Base-by-base conservation (phyloP, 2,329 filamentous ascomycete species). In the Colletotrichum sublineola region DNA sequence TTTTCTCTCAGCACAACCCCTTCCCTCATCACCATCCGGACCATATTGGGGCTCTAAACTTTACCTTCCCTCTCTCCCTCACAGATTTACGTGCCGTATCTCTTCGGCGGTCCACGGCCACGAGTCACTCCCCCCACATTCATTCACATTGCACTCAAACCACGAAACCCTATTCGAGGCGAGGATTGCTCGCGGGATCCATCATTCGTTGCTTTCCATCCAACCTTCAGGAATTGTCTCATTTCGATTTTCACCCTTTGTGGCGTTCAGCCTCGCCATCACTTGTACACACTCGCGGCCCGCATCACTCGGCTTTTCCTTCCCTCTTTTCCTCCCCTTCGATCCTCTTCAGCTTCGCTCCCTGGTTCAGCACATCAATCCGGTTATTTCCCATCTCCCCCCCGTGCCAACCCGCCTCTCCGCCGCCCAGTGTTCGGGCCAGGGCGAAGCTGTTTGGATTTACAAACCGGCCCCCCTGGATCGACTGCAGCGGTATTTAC, bases 201-300 rank as follows among this genome's bases (percentile, higher is more conserved):
- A 87, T 90, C 87, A 83, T 87, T 90, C 88, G 88, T 88, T 86
- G 84, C 86, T 90, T 86, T 85, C 84, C 79, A 80, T 64, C 53
- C 69, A 68, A 79, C 80, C 81, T 80, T 84, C 81, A 84, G 84
- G 83, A 84, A 85, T 83, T 85, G 80, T 84, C 81, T 84, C 83
- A 85, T 84, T 81, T 84, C 80, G 81, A 80, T 82, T 81, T 79
- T 55, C 31, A 63, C 53, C 52, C 71, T 85, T 81, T 81, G 82
- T 85, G 83, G 83, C 84, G 85, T 87, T 89, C 89, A 88, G 88
- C 81, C 77, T 80, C 77, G 29, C 67, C 61, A 56, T 67, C 67
- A 70, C 50, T 38, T 63, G 44, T 20, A 46, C 44, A 44, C 29
- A 38, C 38, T 46, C 31, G 20, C 20, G 18, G 15, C 36, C 58